Evolutionary conservation across 1,139 yeast genomes (phyloP), one percentile per base, ranked within the genome.

Genomic region (Taphrina pruni): DNA sequence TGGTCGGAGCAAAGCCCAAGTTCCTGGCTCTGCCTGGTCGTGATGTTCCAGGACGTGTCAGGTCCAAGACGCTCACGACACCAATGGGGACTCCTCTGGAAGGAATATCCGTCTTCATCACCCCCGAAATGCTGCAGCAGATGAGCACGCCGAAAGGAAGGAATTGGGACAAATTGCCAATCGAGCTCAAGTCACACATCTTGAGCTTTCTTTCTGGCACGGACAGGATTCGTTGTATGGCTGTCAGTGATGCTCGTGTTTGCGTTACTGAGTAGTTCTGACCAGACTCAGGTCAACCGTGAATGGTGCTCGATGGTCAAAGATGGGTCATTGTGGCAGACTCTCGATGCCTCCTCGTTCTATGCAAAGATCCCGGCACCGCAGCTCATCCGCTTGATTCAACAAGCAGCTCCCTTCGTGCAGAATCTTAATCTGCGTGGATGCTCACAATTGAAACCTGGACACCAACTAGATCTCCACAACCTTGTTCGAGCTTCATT

Each of bases 161-260:
- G 80, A 17, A 75, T 72, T 4, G 79, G 56, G 58, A 51, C 7
- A 41, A 75, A 74, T 43, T 71, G 9, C 73, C 73, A 11, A 48
- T 64, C 38, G 73, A 71, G 48, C 48, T 71, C 38, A 35, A 64
- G 57, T 26, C 64, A 9, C 50, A 43, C 51, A 45, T 71, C 45
- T 56, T 70, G 48, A 57, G 52, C 43, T 64, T 56, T 38, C 65
- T 71, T n/a, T 38, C 41, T 12, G 66, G 69, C 14, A 41, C 35
- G 12, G 70, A 69, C 21, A 38, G 65, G 9, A 17, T 69, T n/a
- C 60, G 60, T 3, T 43, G 57, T 11, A 55, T 65, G 48, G 51
- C 60, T 11, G 72, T 70, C 52, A 52, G 72, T 32, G 6, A 32
- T 62, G 8, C 12, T 8, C 32, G 12, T 50, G 11, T 35, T 6